Conservation (phyloP, 75 land plant species). For the Cupressus sempervirens region DNA sequence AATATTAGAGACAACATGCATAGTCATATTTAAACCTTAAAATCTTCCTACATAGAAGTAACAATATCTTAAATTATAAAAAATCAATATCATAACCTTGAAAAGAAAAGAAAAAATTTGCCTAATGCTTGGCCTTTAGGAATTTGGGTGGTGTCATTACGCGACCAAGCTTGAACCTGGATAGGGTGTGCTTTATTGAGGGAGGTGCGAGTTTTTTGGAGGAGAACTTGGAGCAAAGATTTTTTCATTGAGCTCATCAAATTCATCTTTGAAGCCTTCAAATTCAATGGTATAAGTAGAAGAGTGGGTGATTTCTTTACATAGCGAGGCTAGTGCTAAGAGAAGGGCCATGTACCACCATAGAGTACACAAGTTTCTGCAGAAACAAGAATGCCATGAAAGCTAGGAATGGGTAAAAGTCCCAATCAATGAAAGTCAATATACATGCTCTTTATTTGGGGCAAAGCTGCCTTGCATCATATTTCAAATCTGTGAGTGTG, state of each 20-base stretch:
- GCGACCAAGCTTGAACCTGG: conserved; percentile 26
- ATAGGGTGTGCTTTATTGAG: neutral
- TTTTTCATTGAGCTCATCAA: conserved; percentile 21
- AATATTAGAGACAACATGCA: neutral
- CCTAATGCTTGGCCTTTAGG: neutral
- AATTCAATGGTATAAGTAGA: conserved; percentile 17
- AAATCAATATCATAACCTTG: conserved; percentile 23
- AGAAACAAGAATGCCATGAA: neutral
- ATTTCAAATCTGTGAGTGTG: too few species aligned
- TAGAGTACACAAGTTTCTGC: neutral
- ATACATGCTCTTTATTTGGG: too few species aligned
- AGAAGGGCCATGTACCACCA: conserved; percentile 5
- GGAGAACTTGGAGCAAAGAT: neutral
- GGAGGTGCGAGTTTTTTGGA: neutral
- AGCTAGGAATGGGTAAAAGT: too few species aligned
- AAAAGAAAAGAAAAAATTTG: neutral
- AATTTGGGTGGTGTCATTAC: neutral
- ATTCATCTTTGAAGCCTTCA: conserved; percentile 28
- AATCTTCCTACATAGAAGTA: conserved; percentile 34
- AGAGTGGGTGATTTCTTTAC: neutral
- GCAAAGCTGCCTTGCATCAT: too few species aligned
- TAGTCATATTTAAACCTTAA: neutral
- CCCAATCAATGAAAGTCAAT: too few species aligned
- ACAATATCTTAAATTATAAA: neutral
- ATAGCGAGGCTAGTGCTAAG: neutral